Evolutionary conservation across 768 basidiomycete genomes (phyloP).

Genomic region (Boletus barrowsii): DNA sequence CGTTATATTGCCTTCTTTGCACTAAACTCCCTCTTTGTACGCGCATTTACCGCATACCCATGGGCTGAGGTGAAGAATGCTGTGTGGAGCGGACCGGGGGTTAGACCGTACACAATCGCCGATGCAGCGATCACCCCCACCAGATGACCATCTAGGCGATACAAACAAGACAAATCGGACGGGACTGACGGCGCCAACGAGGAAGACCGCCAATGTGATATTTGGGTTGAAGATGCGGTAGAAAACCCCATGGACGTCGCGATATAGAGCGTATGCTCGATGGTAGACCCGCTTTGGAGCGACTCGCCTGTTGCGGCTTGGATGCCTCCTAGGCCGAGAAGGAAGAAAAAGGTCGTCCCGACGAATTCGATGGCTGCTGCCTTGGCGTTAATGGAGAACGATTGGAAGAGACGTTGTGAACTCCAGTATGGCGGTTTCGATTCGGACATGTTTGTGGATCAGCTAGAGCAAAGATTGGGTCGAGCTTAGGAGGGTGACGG

Average conservation of each 20-base stretch:
- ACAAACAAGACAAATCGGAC: constrained; percentile 57
- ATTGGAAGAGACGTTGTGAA: constrained; percentile 25
- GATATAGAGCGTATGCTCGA: constrained; percentile 52
- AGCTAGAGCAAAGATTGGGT: not conserved
- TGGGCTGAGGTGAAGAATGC: too few relatives aligned
- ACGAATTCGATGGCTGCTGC: constrained; percentile 58
- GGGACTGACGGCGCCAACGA: constrained; percentile 53
- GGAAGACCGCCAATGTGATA: constrained; percentile 55
- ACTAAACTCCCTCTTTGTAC: too few relatives aligned
- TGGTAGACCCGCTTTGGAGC: constrained; percentile 27
- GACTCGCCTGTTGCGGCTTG: constrained; percentile 49
- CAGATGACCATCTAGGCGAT: constrained; percentile 48
- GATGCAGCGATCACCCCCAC: constrained; percentile 58
- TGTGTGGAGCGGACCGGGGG: constrained; percentile 43
- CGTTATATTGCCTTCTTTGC: too few relatives aligned
- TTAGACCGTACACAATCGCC: constrained; percentile 51
- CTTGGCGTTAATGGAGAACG: constrained; percentile 38
- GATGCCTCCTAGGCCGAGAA: constrained; percentile 62
- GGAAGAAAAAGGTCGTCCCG: constrained; percentile 59
- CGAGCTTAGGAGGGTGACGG: too few relatives aligned
- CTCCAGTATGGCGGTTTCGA: constrained; percentile 19
- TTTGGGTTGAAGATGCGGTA: constrained; percentile 66
- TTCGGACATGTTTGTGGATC: constrained; percentile 8
- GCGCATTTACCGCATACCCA: too few relatives aligned
- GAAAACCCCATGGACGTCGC: constrained; percentile 64